These are phyloP conservation scores for Gynandropsis gynandra DNA, from an alignment of 345 rosid genomes.

Conservation along the genomic window DNA sequence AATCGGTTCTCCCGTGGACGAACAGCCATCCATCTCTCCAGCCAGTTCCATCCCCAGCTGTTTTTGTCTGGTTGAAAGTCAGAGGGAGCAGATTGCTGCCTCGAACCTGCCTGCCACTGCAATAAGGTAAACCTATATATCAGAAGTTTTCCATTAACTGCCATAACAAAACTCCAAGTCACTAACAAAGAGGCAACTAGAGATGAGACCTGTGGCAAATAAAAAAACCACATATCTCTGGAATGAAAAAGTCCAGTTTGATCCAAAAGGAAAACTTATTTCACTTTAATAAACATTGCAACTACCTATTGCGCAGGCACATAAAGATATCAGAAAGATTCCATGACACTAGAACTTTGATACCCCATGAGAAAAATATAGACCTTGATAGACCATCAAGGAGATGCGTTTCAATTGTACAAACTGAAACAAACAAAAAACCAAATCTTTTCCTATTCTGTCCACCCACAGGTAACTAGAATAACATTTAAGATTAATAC, in stretches of 20 bases:
- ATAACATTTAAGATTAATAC: conserved; percentile 3
- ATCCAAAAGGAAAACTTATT: background rate
- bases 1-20: conserved; percentile 99
- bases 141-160: background rate
- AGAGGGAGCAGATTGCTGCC: conserved; percentile 50
- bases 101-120: conserved; percentile 97
- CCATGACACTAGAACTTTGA: too few species aligned
- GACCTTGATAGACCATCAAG: too few species aligned
- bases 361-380: too few species aligned
- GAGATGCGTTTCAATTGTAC: too few species aligned
- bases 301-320: too few species aligned
- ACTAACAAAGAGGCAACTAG: background rate
- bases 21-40: conserved; percentile 99
- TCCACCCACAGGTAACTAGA: background rate
- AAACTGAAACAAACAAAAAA: too few species aligned
- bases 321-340: too few species aligned
- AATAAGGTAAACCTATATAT: conserved; percentile 15
- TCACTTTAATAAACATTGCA: too few species aligned
- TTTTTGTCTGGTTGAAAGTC: conserved; percentile 89
- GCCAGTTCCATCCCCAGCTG: conserved; percentile 99
- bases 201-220: background rate
- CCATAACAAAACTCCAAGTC: conserved; percentile 3
- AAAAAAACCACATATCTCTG: background rate
- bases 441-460: too few species aligned
- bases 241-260: background rate